phyloP scores from a whole-genome alignment of 2,329 filamentous ascomycete genomes.

The Fusarium xylarioides region DNA sequence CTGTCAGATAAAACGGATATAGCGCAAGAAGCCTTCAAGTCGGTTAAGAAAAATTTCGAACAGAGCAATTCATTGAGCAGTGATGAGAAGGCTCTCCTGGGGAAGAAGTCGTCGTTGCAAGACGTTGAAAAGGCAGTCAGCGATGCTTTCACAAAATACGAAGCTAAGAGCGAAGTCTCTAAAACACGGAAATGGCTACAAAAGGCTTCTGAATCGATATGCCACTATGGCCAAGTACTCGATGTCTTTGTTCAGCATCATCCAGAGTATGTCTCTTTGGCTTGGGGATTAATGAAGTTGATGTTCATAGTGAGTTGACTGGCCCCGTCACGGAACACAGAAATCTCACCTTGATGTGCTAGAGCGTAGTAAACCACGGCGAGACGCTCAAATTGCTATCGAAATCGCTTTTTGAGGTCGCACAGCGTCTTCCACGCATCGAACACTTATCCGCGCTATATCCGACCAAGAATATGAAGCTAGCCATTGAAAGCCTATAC shows the following conservation, averaged over 20 bases:
- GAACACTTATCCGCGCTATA: neutral
- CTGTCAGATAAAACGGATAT: neutral
- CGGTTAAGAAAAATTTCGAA: neutral
- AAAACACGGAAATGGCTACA: slow-evolving; percentile 1
- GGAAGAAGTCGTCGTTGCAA: neutral
- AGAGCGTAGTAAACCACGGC: neutral
- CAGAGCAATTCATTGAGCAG: neutral
- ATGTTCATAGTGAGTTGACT: slow-evolving; percentile 3
- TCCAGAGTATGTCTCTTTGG: slow-evolving; percentile 10
- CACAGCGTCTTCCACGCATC: neutral
- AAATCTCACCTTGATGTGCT: too few relatives aligned
- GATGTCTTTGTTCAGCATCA: slow-evolving; percentile 22
- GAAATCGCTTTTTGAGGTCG: neutral
- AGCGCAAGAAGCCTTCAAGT: neutral
- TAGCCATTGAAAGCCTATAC: neutral
- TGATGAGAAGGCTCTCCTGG: neutral
- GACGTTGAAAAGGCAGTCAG: neutral
- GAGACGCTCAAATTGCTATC: neutral
- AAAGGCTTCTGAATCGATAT: neutral
- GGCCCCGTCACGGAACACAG: too few relatives aligned
- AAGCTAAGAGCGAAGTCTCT: neutral
- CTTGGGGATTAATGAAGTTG: slow-evolving; percentile 16
- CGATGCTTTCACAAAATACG: neutral
- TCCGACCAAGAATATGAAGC: neutral
- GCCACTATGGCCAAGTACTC: slow-evolving; percentile 4